Evolutionary conservation across 176 grass and related monocot genomes (phyloP).

Genomic region (Triticum turgidum): DNA sequence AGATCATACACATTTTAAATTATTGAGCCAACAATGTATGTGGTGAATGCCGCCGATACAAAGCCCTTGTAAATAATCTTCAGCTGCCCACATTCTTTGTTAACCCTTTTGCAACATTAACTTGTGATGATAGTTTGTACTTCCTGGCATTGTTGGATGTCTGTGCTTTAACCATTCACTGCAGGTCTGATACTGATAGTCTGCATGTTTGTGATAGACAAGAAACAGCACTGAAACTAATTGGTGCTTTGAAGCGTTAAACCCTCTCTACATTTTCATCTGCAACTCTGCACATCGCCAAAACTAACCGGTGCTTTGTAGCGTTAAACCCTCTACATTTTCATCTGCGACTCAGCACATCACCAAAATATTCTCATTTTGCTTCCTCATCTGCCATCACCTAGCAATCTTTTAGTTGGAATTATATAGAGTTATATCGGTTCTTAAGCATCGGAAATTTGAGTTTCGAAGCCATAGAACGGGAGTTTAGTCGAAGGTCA

Average conservation of each 20-base stretch:
- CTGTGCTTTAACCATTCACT: too few relatives aligned
- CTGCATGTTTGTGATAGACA: slow-evolving; percentile 43
- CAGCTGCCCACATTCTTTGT: too few relatives aligned
- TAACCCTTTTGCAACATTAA: too few relatives aligned
- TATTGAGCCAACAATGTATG: neutral
- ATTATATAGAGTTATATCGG: too few relatives aligned
- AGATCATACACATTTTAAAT: neutral
- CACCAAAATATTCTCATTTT: neutral
- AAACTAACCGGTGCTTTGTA: neutral
- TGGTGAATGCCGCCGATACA: neutral
- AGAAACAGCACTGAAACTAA: slow-evolving; percentile 55
- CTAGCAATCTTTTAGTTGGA: neutral
- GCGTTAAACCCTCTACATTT: neutral
- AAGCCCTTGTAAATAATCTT: too few relatives aligned
- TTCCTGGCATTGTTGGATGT: too few relatives aligned
- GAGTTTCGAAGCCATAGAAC: neutral
- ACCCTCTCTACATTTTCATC: neutral
- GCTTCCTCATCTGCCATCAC: neutral
- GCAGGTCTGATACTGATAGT: too few relatives aligned
- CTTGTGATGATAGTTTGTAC: too few relatives aligned
- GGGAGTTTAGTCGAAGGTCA: neutral
- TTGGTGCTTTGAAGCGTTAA: neutral
- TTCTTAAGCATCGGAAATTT: neutral
- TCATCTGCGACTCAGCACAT: neutral
- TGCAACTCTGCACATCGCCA: neutral